A percentile compares a stretch with the other conserved stretches of the same genome.
phyloP scores from a whole-genome alignment of 495 filamentous ascomycete genomes.

The Penicillium subrubescens region DNA sequence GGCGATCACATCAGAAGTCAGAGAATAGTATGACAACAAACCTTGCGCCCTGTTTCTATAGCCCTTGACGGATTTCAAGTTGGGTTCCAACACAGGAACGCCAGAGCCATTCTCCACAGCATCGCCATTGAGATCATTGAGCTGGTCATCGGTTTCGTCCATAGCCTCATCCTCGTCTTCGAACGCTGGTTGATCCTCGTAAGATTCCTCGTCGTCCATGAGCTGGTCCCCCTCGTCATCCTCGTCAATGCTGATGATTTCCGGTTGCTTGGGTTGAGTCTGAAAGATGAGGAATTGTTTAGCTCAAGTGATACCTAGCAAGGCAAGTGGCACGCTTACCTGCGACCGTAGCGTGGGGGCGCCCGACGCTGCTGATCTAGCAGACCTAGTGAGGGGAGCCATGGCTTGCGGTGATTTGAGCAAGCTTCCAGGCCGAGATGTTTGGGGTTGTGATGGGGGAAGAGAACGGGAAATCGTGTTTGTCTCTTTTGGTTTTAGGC shows the following conservation, averaged over 20 bases:
- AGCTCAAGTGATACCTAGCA: conserved; percentile 7
- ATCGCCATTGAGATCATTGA: conserved; percentile 26
- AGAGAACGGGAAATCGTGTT: conserved; percentile 28
- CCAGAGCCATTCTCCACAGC: conserved; percentile 22
- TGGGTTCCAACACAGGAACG: conserved; percentile 23
- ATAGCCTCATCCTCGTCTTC: conserved; percentile 18
- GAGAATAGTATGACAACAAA: background rate
- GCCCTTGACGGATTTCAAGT: conserved; percentile 19
- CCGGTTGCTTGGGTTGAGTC: conserved; percentile 30
- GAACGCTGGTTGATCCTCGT: conserved; percentile 21
- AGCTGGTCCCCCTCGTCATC: conserved; percentile 37
- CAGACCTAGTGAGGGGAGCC: conserved; percentile 35
- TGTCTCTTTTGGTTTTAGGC: conserved; percentile 41
- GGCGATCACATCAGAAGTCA: background rate
- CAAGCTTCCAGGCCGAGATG: conserved; percentile 8
- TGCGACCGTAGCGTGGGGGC: conserved; percentile 17
- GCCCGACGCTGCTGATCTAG: conserved; percentile 13
- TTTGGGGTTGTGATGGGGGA: conserved; percentile 16
- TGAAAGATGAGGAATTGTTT: conserved; percentile 31
- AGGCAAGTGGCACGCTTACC: conserved; percentile 12
- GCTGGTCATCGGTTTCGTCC: conserved; percentile 30
- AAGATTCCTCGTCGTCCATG: conserved; percentile 30
- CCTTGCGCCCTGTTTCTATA: conserved; percentile 18
- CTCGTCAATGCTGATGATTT: conserved; percentile 47
- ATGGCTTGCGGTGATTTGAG: conserved; percentile 17